Evolutionary conservation across 2,329 filamentous ascomycete genomes (phyloP).

Genomic region (Chrysosporium queenslandicum): DNA sequence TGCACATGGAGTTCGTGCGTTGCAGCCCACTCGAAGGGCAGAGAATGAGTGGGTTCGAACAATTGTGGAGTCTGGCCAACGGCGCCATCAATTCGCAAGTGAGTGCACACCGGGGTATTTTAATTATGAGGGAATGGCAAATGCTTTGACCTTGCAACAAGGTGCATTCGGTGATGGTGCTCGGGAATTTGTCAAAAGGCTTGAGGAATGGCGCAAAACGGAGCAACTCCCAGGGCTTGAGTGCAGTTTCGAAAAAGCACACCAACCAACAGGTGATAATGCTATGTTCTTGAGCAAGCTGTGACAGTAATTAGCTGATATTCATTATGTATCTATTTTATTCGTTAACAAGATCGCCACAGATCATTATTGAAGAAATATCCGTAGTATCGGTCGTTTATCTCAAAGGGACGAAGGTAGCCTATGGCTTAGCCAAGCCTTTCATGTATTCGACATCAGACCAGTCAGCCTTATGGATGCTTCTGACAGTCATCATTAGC

Average conservation of each 20-base stretch:
- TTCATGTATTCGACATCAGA: constrained; percentile 12
- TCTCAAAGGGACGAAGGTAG: no score
- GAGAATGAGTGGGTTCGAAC: constrained; percentile 6
- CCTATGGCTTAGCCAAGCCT: constrained; percentile 4
- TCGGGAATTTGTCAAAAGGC: constrained; percentile 1
- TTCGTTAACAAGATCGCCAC: background rate
- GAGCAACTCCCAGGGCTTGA: background rate
- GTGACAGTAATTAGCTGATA: background rate
- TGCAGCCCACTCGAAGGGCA: constrained; percentile 1
- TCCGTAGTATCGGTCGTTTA: no score
- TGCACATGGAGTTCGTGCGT: background rate
- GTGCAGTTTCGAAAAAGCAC: background rate
- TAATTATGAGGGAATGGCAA: constrained; percentile 5
- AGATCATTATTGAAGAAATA: no score
- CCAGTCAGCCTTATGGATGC: constrained; percentile 13
- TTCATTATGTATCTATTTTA: background rate
- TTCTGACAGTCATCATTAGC: constrained; percentile 5
- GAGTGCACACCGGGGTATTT: constrained; percentile 5
- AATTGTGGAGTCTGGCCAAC: background rate
- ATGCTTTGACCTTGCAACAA: background rate
- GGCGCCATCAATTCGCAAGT: background rate
- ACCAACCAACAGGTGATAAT: background rate
- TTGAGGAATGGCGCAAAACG: constrained; percentile 2
- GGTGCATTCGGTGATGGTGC: background rate
- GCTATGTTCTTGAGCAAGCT: background rate